phyloP scores from a whole-genome alignment of 192 early-diverging fungal genomes.

The Gamsiella multidivaricata region DNA sequence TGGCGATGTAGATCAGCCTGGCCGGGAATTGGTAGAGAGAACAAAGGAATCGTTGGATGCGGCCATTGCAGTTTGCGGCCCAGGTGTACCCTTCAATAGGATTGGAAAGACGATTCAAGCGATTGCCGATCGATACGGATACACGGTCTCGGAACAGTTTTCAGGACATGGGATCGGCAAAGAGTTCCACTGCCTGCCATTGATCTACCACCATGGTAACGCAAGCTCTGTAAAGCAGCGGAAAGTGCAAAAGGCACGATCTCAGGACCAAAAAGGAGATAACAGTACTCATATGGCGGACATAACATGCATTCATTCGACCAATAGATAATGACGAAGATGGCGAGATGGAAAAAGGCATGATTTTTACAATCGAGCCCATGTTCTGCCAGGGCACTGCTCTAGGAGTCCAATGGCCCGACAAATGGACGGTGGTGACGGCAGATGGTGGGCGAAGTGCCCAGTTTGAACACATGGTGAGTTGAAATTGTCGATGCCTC shows the following conservation, averaged over 20 bases:
- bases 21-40: slow-evolving; percentile 79
- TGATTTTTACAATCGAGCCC: slow-evolving; percentile 93
- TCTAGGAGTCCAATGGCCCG: slow-evolving; percentile 81
- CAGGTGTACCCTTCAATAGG: slow-evolving; percentile 72
- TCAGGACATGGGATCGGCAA: slow-evolving; percentile 91
- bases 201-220: slow-evolving; percentile 79
- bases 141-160: slow-evolving; percentile 74
- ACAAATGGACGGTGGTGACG: slow-evolving; percentile 86
- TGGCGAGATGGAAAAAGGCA: slow-evolving; percentile 77
- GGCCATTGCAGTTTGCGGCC: slow-evolving; percentile 87
- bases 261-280: too few relatives aligned
- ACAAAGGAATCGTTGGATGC: slow-evolving; percentile 88
- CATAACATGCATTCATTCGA: neutral
- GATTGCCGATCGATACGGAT: slow-evolving; percentile 63
- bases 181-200: slow-evolving; percentile 84
- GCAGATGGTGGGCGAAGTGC: slow-evolving; percentile 85
- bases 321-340: slow-evolving; percentile 70
- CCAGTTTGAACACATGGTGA: slow-evolving; percentile 87
- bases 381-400: slow-evolving; percentile 85
- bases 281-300: neutral
- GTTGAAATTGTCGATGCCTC: neutral
- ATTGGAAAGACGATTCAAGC: slow-evolving; percentile 77
- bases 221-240: neutral
- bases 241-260: too few relatives aligned
- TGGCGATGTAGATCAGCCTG: slow-evolving; percentile 87